Evolutionary conservation across 2,329 filamentous ascomycete genomes (phyloP).

Genomic region (Zymoseptoria tritici): DNA sequence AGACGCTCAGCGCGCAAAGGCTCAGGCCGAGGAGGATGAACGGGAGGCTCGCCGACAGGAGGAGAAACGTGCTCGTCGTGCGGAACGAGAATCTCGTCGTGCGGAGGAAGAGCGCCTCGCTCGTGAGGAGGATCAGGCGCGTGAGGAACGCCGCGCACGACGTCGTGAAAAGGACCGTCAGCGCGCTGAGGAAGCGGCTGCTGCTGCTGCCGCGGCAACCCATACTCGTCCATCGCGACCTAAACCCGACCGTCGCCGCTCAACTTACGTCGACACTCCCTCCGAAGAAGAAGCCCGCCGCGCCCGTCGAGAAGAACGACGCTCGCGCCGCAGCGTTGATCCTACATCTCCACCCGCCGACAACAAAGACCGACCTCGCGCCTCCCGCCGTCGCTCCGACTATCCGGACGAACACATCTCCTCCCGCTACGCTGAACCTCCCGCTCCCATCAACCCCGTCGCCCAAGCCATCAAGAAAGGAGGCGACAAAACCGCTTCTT

Average conservation of each 20-base stretch:
- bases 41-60: constrained; percentile 21
- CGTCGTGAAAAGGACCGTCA: constrained; percentile 25
- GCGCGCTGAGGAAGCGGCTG: constrained; percentile 16
- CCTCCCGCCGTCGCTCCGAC: constrained; percentile 25
- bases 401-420: constrained; percentile 38
- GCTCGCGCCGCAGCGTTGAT: constrained; percentile 33
- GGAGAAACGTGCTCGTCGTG: constrained; percentile 22
- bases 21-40: constrained; percentile 27
- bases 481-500: constrained; percentile 44
- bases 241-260: constrained; percentile 23
- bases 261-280: constrained; percentile 21
- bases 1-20: constrained; percentile 19
- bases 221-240: constrained; percentile 10
- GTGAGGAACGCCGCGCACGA: constrained; percentile 25
- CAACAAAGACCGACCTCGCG: constrained; percentile 24
- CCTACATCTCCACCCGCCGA: constrained; percentile 21
- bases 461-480: constrained; percentile 26
- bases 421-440: constrained; percentile 33
- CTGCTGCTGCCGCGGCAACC: constrained; percentile 6
- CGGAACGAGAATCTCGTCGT: constrained; percentile 24
- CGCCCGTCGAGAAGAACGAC: constrained; percentile 38
- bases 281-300: constrained; percentile 31
- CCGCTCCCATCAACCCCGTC: constrained; percentile 11
- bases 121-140: constrained; percentile 23
- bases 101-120: constrained; percentile 26